Base-by-base conservation (phyloP, 495 filamentous ascomycete genomes). In the Aspergillus kassunensis region DNA sequence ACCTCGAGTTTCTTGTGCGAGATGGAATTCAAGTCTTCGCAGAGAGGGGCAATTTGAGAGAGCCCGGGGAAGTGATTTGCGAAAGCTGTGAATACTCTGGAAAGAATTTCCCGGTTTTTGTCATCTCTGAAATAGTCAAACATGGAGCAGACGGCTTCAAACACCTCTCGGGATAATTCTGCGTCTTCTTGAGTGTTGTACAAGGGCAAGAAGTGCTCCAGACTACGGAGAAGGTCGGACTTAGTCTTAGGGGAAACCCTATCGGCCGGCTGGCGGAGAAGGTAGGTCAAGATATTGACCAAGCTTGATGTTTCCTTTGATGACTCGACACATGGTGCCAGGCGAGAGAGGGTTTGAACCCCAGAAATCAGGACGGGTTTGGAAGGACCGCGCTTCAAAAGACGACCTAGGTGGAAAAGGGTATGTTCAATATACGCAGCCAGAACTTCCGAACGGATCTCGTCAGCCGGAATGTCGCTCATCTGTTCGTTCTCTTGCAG, bases 81-180 rank as follows among this genome's bases (percentile, higher is more conserved):
- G 55, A 95, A 82, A 23, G 85, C 84, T 20, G 69, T 66, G 16
- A 97, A 69, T 11, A 96, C 86, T 45, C 80, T 73, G 19, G 86
- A 85, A 19, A 97, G 68, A 0, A 84, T 75, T 51, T 83, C 72
- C 49, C 93, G 77, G 60, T 87, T 91, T 21, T 72, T 61, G 34
- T 84, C 81, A 61, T 96, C 91, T 56, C 82, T 86, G 75, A 96
- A 95, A 65, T 85, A 95, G 34, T 87, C 86, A 51, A 95, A 97
- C 39, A 95, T 73, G 0, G 88, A 84, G 10, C 83, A 81, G 3
- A 89, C 67, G 0, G 84, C 88, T 62, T 70, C 81, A 76, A 59
- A 93, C 43, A 56, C 77, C 6, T 69, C 62, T 29, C 84, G 72
- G 47, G 65, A 63, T 34, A 75, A 67, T 48, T 60, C 58, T 12